Percentiles rank a stretch among this genome's conserved stretches.
Evolutionary conservation across 805 yeast genomes (phyloP).

Genomic region (Yamadazyma endophytica): DNA sequence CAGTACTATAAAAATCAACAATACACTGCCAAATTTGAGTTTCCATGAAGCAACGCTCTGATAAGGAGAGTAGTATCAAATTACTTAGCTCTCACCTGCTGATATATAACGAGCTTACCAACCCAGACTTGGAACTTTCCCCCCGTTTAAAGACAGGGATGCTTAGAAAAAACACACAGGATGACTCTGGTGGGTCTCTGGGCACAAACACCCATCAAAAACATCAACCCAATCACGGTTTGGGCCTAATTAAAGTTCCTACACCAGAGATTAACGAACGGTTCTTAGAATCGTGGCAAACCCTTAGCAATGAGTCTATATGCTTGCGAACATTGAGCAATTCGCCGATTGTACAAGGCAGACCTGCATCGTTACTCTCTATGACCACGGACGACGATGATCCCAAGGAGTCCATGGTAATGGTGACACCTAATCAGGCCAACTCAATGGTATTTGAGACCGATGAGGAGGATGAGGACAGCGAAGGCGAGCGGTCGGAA

Average conservation of each 20-base stretch:
- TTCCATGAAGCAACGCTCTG: no score
- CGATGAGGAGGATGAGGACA: conserved; percentile 33
- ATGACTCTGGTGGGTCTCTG: no score
- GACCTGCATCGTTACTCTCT: conserved; percentile 12
- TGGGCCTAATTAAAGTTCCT: no score
- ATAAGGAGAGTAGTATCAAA: no score
- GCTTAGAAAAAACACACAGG: no score
- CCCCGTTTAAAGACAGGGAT: conserved; percentile 5
- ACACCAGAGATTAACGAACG: no score
- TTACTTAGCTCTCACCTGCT: conserved; percentile 36
- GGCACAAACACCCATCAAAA: no score
- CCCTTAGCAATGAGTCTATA: conserved; percentile 18
- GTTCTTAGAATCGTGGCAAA: conserved; percentile 33
- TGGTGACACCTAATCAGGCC: conserved; percentile 12
- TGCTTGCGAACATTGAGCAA: conserved; percentile 8
- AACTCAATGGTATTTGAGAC: conserved; percentile 37
- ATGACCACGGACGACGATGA: conserved; percentile 11
- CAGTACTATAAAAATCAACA: no score
- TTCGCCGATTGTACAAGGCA: conserved; percentile 7
- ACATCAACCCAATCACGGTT: no score
- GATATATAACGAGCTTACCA: conserved; percentile 32
- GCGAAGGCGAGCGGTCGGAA: conserved; percentile 4
- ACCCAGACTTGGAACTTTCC: conserved; percentile 36
- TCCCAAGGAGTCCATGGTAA: conserved; percentile 18
- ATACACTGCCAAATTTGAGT: no score